Evolutionary conservation across 2,329 filamentous ascomycete genomes (phyloP).

Genomic region (Pseudopithomyces chartarum): DNA sequence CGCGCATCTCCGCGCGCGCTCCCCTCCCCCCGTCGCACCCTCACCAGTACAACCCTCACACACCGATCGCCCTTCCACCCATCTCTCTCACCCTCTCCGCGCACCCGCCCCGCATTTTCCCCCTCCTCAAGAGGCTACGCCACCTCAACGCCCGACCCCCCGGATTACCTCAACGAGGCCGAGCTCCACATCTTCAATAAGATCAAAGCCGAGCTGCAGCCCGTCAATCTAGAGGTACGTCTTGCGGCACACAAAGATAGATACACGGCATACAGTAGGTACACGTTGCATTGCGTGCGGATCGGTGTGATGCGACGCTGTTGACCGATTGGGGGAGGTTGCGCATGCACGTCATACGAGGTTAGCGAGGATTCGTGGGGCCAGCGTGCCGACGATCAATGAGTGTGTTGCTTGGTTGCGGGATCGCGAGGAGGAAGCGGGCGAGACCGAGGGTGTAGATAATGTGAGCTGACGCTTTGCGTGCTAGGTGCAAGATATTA

Average conservation of each 20-base stretch:
- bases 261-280: not conserved
- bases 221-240: conserved; percentile 53
- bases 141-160: conserved; percentile 43
- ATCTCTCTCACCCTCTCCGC: conserved; percentile 11
- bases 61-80: conserved; percentile 4
- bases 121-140: conserved; percentile 29
- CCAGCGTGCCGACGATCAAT: not conserved
- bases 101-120: conserved; percentile 11
- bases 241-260: not conserved
- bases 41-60: conserved; percentile 8
- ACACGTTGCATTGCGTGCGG: conserved; percentile 7
- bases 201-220: conserved; percentile 48
- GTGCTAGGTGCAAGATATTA: conserved; percentile 73
- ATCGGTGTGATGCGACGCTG: conserved; percentile 12
- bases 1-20: conserved; percentile 26
- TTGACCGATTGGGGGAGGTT: conserved; percentile 16
- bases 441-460: too few species aligned
- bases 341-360: conserved; percentile 15
- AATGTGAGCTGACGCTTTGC: conserved; percentile 20
- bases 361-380: conserved; percentile 7
- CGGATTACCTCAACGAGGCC: conserved; percentile 53
- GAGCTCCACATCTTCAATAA: conserved; percentile 56
- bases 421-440: not conserved
- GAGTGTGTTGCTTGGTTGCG: too few species aligned
- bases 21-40: conserved; percentile 17